Percentiles rank a stretch among this genome's conserved stretches.
Evolutionary conservation across 2,329 filamentous ascomycete species (phyloP).

Genomic region (Fusarium coicis): DNA sequence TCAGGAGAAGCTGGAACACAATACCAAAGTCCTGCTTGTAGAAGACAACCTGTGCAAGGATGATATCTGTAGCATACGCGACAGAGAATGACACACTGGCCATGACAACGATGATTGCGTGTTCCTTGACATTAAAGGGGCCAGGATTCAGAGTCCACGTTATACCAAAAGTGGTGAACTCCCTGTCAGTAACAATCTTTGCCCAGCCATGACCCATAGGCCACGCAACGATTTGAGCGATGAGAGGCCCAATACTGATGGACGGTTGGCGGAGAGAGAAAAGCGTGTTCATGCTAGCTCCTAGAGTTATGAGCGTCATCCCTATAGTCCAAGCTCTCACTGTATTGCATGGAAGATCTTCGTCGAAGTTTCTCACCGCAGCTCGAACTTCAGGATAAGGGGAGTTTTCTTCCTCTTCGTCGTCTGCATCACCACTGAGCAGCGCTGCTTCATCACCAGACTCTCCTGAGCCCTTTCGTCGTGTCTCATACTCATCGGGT

Average conservation of each 20-base stretch:
- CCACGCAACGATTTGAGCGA: conserved; percentile 73
- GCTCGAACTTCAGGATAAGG: conserved; percentile 75
- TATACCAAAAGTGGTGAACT: conserved; percentile 63
- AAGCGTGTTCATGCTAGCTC: conserved; percentile 71
- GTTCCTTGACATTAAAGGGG: conserved; percentile 77
- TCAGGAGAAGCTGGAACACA: conserved; percentile 72
- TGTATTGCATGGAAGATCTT: conserved; percentile 73
- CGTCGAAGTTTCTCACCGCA: conserved; percentile 72
- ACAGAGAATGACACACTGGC: conserved; percentile 76
- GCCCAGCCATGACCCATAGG: conserved; percentile 72
- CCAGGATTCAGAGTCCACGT: conserved; percentile 72
- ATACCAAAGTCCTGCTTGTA: conserved; percentile 77
- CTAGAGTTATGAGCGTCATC: conserved; percentile 64
- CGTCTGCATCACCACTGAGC: conserved; percentile 48
- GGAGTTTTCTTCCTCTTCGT: conserved; percentile 58
- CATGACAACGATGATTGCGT: conserved; percentile 75
- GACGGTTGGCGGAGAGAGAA: conserved; percentile 71
- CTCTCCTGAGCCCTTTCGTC: conserved; percentile 35
- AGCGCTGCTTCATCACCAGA: conserved; percentile 41
- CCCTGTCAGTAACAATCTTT: conserved; percentile 60
- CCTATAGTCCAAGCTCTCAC: conserved; percentile 74
- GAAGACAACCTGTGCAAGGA: conserved; percentile 76
- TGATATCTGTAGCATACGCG: conserved; percentile 79
- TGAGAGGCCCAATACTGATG: conserved; percentile 68
- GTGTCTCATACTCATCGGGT: conserved; percentile 56